Conservation (phyloP, 2,329 filamentous ascomycete species). For the Didymellaceae sp. region DNA sequence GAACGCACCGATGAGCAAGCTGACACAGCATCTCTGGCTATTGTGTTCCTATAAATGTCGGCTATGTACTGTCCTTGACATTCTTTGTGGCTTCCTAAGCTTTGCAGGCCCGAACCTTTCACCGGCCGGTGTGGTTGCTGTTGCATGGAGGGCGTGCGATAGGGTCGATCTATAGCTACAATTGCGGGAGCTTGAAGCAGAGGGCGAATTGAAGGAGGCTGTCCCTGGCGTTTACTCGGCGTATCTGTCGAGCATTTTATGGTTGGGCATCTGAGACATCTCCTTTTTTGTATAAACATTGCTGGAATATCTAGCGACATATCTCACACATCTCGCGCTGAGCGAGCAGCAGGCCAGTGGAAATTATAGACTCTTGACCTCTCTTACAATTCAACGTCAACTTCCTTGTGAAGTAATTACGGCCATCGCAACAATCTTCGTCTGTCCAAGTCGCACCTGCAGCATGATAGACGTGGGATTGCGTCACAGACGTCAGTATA, state of each 20-base stretch:
- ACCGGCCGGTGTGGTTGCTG: too few relatives aligned
- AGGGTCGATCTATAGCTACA: too few relatives aligned
- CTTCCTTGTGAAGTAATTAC: background rate
- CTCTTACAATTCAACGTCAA: background rate
- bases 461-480: too few relatives aligned
- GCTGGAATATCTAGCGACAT: constrained; percentile 11
- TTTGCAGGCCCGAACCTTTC: too few relatives aligned
- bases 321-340: constrained; percentile 3
- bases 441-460: too few relatives aligned
- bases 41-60: background rate
- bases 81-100: too few relatives aligned
- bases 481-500: too few relatives aligned
- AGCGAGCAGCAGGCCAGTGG: background rate
- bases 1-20: constrained; percentile 24
- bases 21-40: background rate
- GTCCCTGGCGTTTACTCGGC: constrained; percentile 1
- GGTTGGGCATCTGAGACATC: background rate
- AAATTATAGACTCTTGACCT: constrained; percentile 6
- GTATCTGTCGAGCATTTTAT: constrained; percentile 10
- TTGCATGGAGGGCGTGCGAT: too few relatives aligned
- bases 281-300: constrained; percentile 24
- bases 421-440: too few relatives aligned
- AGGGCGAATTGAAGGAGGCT: background rate
- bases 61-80: background rate
- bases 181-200: background rate